These are phyloP conservation scores for Scenedesmus sp. DNA, from an alignment of 163 green algal species.

Conservation along the genomic window DNA sequence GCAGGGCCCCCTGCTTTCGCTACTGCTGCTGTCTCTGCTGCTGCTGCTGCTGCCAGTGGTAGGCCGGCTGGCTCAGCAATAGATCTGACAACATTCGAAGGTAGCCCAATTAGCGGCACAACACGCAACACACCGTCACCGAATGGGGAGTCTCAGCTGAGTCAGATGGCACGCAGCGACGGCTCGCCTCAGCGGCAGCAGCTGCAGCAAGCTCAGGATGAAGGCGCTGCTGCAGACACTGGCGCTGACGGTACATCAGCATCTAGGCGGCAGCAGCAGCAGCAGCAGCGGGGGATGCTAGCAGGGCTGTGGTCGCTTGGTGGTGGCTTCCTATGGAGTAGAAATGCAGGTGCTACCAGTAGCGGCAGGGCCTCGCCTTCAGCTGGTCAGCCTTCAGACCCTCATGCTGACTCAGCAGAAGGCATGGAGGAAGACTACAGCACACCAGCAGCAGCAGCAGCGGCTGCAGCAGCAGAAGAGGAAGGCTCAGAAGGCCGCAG, in stretches of 20 bases:
- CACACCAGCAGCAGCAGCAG: background rate
- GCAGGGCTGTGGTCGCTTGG: conserved; percentile 21
- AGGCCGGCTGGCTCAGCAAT: background rate
- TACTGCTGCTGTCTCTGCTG: background rate
- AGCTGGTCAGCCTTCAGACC: background rate
- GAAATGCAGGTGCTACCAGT: background rate
- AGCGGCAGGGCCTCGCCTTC: background rate
- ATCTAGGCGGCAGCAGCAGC: background rate
- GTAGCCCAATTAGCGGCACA: background rate
- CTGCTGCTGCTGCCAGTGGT: background rate
- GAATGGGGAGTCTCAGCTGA: background rate
- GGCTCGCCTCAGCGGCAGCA: background rate
- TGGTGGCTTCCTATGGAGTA: background rate
- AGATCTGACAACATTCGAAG: conserved; percentile 23
- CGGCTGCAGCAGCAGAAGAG: background rate
- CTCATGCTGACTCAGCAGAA: background rate
- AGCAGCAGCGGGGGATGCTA: background rate
- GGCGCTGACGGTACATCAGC: background rate
- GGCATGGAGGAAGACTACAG: background rate
- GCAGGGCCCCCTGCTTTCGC: background rate
- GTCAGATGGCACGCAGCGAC: background rate
- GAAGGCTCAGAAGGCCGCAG: background rate
- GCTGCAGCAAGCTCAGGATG: background rate
- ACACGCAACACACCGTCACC: background rate
- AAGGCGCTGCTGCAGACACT: background rate